A percentile compares a stretch with the other conserved stretches of the same genome.
These are phyloP conservation scores for Persicaria maculosa DNA, from an alignment of 148 eudicot species.

Conservation along the genomic window DNA sequence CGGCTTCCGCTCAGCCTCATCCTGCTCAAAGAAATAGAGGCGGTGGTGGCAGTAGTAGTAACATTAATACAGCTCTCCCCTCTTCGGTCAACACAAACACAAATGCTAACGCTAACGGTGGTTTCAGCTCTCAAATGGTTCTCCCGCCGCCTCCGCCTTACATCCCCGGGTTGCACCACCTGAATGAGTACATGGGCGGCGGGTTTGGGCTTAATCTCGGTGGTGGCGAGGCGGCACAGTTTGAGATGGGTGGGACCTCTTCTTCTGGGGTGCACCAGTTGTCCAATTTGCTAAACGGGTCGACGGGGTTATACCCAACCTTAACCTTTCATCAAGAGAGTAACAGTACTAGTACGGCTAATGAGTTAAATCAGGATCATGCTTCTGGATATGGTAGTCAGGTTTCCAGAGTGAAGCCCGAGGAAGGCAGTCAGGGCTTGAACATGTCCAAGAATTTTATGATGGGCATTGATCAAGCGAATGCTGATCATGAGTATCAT, in stretches of 20 bases:
- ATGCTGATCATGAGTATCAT: background rate
- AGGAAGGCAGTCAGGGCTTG: background rate
- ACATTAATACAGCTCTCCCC: background rate
- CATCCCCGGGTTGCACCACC: background rate
- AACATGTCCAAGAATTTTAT: background rate
- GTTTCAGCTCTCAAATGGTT: background rate
- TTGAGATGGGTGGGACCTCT: background rate
- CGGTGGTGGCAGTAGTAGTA: background rate
- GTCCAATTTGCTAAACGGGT: constrained; percentile 3
- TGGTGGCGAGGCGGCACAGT: background rate
- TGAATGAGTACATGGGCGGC: background rate
- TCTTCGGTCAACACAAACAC: background rate
- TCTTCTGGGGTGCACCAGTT: background rate
- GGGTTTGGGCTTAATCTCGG: background rate
- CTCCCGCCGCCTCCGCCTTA: background rate
- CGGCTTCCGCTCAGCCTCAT: background rate
- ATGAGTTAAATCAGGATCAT: background rate
- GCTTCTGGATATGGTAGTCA: background rate
- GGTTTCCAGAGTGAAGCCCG: background rate
- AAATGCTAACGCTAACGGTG: too few species aligned
- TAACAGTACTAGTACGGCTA: background rate
- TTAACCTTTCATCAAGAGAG: background rate
- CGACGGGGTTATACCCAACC: background rate
- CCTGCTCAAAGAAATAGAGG: background rate
- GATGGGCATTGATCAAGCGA: background rate